Conservation (phyloP, 2,329 filamentous ascomycete species). For the Chalaropsis thielavioides region DNA sequence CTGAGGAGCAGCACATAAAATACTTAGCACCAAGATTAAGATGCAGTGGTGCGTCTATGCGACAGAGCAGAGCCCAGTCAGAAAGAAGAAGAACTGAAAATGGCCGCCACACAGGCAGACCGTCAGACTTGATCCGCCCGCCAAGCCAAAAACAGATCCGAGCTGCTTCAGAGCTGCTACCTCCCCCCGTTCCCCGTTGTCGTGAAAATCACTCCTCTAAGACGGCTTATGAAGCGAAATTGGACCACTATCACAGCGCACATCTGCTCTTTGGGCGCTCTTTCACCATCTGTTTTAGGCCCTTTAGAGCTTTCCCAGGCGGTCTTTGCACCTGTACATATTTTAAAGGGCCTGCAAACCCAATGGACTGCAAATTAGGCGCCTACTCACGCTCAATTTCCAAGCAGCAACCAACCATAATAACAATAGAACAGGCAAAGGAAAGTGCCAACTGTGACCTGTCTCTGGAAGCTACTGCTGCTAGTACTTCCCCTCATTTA, state of each 20-base stretch:
- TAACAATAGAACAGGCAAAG: neutral
- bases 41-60: neutral
- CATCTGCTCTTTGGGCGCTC: neutral
- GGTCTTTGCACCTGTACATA: neutral
- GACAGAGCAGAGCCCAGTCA: too few relatives aligned
- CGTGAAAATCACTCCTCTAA: neutral
- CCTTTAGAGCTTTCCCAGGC: neutral
- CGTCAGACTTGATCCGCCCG: neutral
- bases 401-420: neutral
- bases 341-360: neutral
- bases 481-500: neutral
- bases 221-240: slow-evolving; percentile 1
- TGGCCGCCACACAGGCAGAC: too few relatives aligned
- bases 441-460: too few relatives aligned
- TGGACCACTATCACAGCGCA: neutral
- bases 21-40: neutral
- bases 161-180: neutral
- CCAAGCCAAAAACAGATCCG: neutral
- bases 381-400: neutral
- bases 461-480: too few relatives aligned
- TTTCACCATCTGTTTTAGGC: neutral
- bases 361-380: neutral
- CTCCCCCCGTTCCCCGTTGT: neutral
- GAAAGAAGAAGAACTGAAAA: too few relatives aligned
- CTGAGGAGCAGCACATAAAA: neutral